Percentiles rank a stretch among this genome's conserved stretches.
phyloP scores from a whole-genome alignment of 148 eudicot genomes.

The Bassia scoparia region DNA sequence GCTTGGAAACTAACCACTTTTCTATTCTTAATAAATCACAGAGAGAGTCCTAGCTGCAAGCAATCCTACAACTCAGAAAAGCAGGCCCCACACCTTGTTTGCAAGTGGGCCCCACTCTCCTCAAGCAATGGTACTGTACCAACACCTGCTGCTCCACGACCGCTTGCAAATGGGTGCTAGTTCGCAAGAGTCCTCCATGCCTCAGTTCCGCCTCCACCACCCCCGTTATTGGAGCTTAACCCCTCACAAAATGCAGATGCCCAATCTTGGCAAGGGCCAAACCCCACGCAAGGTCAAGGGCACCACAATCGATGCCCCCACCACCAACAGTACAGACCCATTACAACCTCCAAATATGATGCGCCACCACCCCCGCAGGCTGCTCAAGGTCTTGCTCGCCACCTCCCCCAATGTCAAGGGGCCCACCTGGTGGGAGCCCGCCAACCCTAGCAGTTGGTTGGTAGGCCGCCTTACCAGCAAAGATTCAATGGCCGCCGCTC shows the following conservation, averaged over 20 bases:
- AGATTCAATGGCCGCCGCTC: slow-evolving; percentile 54
- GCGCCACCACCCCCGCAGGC: slow-evolving; percentile 53
- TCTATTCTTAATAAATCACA: slow-evolving; percentile 26
- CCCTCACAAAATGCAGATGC: slow-evolving; percentile 60
- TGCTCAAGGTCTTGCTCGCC: slow-evolving; percentile 34
- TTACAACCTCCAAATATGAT: slow-evolving; percentile 59
- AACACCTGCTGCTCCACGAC: slow-evolving; percentile 57
- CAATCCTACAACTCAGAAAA: slow-evolving; percentile 64
- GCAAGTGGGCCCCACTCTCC: slow-evolving; percentile 87
- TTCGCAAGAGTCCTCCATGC: slow-evolving; percentile 63
- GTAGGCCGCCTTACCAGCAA: slow-evolving; percentile 60
- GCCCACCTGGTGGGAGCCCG: slow-evolving; percentile 53
- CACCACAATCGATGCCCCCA: slow-evolving; percentile 43
- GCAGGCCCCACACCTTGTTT: slow-evolving; percentile 86
- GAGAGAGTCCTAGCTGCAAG: slow-evolving; percentile 88
- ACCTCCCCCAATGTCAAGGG: slow-evolving; percentile 48
- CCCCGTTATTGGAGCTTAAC: slow-evolving; percentile 35
- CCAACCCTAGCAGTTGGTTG: slow-evolving; percentile 52
- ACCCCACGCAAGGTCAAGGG: slow-evolving; percentile 40
- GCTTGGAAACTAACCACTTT: neutral
- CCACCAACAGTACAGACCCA: slow-evolving; percentile 64
- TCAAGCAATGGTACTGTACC: slow-evolving; percentile 54
- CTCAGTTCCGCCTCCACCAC: slow-evolving; percentile 51
- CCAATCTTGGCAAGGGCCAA: slow-evolving; percentile 63
- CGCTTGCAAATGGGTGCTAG: slow-evolving; percentile 67